Base-by-base conservation (phyloP, 2,329 filamentous ascomycete species). In the Hypoxylon sp. region DNA sequence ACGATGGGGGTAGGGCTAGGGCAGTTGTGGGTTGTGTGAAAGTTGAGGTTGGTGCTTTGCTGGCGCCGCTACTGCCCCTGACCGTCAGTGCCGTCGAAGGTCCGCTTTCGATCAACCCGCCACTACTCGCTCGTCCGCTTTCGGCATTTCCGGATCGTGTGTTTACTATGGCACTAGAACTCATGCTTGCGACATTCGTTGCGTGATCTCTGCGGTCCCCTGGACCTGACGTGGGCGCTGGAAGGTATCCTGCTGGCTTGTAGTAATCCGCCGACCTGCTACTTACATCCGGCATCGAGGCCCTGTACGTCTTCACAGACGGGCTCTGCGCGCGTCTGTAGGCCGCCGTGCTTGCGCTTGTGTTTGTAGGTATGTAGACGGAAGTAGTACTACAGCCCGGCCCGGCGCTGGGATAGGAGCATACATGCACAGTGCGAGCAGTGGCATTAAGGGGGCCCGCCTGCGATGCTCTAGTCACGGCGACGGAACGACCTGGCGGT, bases 281-380 rank as follows among this genome's bases (percentile, higher is more conserved):
- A 11, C 50, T 53, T 1, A 72, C 59, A 27, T 70, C 66, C 29
- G 67, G 71, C 13, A 65, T 62, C 7, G 71, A 72, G 47, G 71
- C 63, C 13, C 68, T 53, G 51, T 68, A 55, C 1, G 42, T 42
- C 13, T 50, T 21, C 0, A 35, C 42, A 7, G 57, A 56, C 21
- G 69, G 69, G 39, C 67, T 71, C 1, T 55, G 62, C 19, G 56
- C 42, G 31, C 63, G 58, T 1, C 56, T 48, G 39, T 55, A 64
- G n/a, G 52, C 37, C 17, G 31, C 47, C 11, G 48, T 24, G 15
- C 24, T 50, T 6, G 44, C 8, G 6, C 7, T 11, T 15, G 42
- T 44, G 27, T 19, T 13, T 2, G 47, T 47, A 42, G 58, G 57
- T n/a, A 44, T 48, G 32, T 66, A 62, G 5, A 50, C 19, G 11